Conservation (phyloP, 2,329 filamentous ascomycete genomes). For the Fusarium temperatum region DNA sequence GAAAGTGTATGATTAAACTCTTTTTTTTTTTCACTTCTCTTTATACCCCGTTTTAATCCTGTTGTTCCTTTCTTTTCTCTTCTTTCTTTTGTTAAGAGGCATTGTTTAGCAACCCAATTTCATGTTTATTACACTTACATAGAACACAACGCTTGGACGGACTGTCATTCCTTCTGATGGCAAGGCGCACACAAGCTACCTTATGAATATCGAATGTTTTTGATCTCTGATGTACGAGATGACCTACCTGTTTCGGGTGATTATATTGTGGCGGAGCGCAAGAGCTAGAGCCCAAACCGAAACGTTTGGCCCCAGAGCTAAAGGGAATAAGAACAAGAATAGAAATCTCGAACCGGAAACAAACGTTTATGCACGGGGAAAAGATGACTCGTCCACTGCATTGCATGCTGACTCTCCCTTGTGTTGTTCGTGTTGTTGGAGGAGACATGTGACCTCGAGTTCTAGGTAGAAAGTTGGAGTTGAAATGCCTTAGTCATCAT, state of each 20-base stretch:
- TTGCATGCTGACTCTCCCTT: background rate
- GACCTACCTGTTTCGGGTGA: conserved; percentile 27
- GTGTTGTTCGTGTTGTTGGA: background rate
- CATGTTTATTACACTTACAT: conserved; percentile 18
- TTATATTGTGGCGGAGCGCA: conserved; percentile 25
- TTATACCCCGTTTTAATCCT: conserved; percentile 33
- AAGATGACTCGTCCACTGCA: background rate
- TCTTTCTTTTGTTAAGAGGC: conserved; percentile 7
- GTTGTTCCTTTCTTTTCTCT: background rate
- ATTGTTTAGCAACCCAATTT: background rate
- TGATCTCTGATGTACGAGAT: conserved; percentile 3
- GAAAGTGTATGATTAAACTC: conserved; percentile 22
- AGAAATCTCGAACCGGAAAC: background rate
- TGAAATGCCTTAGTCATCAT: conserved; percentile 29
- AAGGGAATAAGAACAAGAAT: background rate
- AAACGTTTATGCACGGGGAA: background rate
- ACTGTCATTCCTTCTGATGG: background rate
- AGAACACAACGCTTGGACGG: conserved; percentile 11
- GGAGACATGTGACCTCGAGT: conserved; percentile 4
- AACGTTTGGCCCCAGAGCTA: conserved; percentile 1
- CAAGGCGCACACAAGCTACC: conserved; percentile 15
- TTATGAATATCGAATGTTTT: conserved; percentile 25
- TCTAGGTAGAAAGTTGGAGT: conserved; percentile 1
- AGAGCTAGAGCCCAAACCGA: conserved; percentile 7
- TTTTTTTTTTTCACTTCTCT: background rate